Percentiles rank a stretch among this genome's conserved stretches.
phyloP scores from a whole-genome alignment of 345 rosid species.

The Gossypium anomalum region DNA sequence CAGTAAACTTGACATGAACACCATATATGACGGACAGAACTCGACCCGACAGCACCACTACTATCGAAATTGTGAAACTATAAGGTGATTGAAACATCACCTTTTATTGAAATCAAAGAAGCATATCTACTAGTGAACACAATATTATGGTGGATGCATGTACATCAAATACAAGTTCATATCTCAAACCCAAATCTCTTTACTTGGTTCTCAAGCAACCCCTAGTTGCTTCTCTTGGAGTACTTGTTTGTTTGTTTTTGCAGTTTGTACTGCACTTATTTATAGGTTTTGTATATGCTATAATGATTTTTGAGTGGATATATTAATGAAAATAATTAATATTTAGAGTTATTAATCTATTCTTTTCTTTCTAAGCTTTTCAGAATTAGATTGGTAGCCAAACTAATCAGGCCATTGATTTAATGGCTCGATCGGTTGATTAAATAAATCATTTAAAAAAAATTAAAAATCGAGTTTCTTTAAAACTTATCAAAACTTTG shows the following conservation, averaged over 20 bases:
- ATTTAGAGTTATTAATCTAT: too few species aligned
- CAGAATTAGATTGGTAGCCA: too few species aligned
- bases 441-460: too few species aligned
- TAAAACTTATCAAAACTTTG: too few species aligned
- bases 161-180: neutral
- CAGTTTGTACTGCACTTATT: too few species aligned
- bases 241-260: too few species aligned
- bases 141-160: neutral
- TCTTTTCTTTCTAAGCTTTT: too few species aligned
- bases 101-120: neutral
- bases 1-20: constrained; percentile 9
- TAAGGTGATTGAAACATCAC: neutral
- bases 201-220: neutral
- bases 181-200: neutral
- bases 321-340: too few species aligned
- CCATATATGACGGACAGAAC: neutral
- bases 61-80: neutral
- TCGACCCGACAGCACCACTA: neutral
- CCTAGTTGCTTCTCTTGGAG: neutral
- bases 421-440: fast-evolving
- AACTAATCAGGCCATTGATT: too few species aligned
- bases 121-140: neutral
- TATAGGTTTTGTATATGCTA: too few species aligned
- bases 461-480: too few species aligned
- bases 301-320: too few species aligned